Conservation (phyloP, 2,329 filamentous ascomycete species). For the Sporothrix inflata region DNA sequence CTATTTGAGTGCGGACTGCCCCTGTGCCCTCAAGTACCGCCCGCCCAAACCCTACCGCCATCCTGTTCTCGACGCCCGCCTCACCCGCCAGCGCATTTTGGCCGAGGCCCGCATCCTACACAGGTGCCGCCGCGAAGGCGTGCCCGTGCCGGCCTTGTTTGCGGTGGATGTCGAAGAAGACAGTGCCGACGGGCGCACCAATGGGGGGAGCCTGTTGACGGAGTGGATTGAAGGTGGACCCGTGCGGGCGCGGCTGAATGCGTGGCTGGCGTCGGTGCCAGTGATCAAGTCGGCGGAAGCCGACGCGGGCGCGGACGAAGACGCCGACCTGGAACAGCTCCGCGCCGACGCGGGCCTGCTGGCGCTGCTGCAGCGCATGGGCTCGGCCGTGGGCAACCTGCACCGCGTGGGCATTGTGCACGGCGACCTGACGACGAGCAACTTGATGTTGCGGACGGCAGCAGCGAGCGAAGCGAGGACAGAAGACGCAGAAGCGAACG, state of each 20-base stretch:
- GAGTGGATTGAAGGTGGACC: constrained; percentile 81
- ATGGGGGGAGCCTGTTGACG: constrained; percentile 62
- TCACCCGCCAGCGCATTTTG: constrained; percentile 84
- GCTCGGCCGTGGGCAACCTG: constrained; percentile 70
- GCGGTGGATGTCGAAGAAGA: constrained; percentile 62
- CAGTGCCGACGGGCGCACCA: constrained; percentile 58
- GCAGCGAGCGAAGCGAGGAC: constrained; percentile 28
- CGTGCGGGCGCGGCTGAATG: constrained; percentile 70
- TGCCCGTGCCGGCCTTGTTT: constrained; percentile 80
- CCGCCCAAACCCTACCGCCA: constrained; percentile 92
- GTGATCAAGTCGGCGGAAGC: constrained; percentile 40
- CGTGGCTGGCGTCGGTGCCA: constrained; percentile 61
- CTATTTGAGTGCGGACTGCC: constrained; percentile 69
- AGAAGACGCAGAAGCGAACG: neutral
- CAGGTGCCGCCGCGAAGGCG: constrained; percentile 76
- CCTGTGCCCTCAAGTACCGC: constrained; percentile 87
- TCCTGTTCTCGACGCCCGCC: constrained; percentile 80
- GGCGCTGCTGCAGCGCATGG: constrained; percentile 70
- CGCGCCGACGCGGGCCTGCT: constrained; percentile 50
- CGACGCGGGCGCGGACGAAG: constrained; percentile 27
- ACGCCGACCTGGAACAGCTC: constrained; percentile 18
- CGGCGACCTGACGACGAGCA: constrained; percentile 95
- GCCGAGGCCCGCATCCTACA: constrained; percentile 86
- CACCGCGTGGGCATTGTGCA: constrained; percentile 88
- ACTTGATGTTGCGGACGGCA: constrained; percentile 74